Base-by-base conservation (phyloP, 1,139 yeast genomes). In the Scheffersomyces lignicola region DNA sequence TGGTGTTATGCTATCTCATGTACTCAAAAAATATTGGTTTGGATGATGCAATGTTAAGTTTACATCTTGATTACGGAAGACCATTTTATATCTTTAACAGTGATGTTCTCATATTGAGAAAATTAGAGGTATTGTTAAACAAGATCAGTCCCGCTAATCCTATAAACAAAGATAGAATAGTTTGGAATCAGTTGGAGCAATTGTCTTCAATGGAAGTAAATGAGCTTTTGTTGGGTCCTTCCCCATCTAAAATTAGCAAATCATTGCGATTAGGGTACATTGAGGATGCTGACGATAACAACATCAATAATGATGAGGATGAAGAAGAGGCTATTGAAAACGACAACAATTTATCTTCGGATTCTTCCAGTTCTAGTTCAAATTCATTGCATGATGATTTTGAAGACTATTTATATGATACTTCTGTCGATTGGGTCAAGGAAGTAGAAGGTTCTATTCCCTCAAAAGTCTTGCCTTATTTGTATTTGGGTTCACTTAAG, bases 71-170 rank as follows among this genome's bases (percentile, higher is more conserved):
- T 11, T 76, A 72, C 50, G 81, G 83, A 4, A 68, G 97, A 37
- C 96, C 96, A 3, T 87, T 86, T 53, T 89, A 86, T 60, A 72
- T 90, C 7, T 89, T 89, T 56, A 78, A 78, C 43, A 76, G 83
- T 23, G 97, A 90, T 57, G 80, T 84, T 30, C 65, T 69, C 23
- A 70, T 89, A 3, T 58, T 89, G 23, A 65, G 73, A 24, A 83
- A 80, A 47, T 57, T 89, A 18, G 88, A 87, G 52, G 65, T 76
- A 4, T 55, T 86, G 4, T 56, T 90, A 37, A 61, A 76, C 9
- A 64, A 60, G 36, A 76, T 64, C 46, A 78, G 87, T 3, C 89
- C 90, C 0, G 45, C 20, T 9, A 26, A 26, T 26, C 20, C 29
- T 5, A 33, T 51, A 1, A 29, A 41, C 32, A 43, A 45, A 3